Base-by-base conservation (phyloP, 352 stramenopile species). In the Globisporangium acanthophoron region DNA sequence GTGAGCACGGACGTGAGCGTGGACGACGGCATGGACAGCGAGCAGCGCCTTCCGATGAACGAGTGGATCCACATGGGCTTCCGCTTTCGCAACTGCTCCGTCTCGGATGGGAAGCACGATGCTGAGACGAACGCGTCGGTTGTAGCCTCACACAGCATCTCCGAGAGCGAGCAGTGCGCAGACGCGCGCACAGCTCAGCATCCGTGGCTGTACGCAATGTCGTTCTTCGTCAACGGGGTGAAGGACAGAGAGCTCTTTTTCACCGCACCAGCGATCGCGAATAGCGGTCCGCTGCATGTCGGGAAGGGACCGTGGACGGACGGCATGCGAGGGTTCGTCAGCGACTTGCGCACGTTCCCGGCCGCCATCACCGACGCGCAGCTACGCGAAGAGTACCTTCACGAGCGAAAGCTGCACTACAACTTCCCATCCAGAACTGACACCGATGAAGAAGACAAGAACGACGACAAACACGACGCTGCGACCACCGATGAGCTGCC, bases 41-140 rank as follows among this genome's bases (percentile, higher is more conserved):
- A 29, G 0, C 33, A 53, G 8, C 62, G 74, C 40, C 52, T 96
- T 20, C 73, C 84, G 16, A 43, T 78, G 5, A 66, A 74, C 33
- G 48, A 73, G 29, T 96, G 85, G 86, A 50, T 78, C 1, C 82
- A 96, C 58, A 40, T 96, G 46, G 69, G 69, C 3, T 85, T 96
- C 44, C 74, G 67, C 3, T 90, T 96, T 59, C 53, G 56, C 3
- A 94, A 94, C 49, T 78, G 65, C 53, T 82, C 83, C 3, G 24
- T 16, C 3, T 18, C 46, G 24, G 45, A 39, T 24, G 54, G 44
- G 11, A 18, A 12, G 3, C 9, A 12, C 18, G 33, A 18, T 47
- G 13, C 7, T 7, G 13, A 46, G 18, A 29, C 7, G 27, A 53
- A 40, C 18, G 5, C 16, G 11, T 13, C 24, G n/a, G 13, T 1